Evolutionary conservation across 345 rosid genomes (phyloP), one percentile per base, ranked within the genome.

Genomic region (Dovyalis caffra): DNA sequence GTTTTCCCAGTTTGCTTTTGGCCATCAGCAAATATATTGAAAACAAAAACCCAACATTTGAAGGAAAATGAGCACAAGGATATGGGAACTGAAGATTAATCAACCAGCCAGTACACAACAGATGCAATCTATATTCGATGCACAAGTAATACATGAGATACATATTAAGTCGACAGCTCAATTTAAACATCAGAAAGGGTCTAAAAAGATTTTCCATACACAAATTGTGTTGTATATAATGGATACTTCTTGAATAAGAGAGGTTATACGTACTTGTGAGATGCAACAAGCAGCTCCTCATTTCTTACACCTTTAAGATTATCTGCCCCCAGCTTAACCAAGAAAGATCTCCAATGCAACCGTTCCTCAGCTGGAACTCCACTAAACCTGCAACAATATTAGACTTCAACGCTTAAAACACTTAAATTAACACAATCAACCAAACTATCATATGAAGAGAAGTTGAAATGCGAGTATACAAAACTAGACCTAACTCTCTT

Each of bases 331-430:
- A 93, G 81, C 84, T 93, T 95, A 9, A 95, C 96, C 79, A 95
- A 81, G 90, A 93, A 95, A 43, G 98, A 84, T 77, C 98, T 79
- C 97, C 99, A 93, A 71, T 92, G 96, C 15, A 93, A 82, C 45
- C 94, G 87, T 77, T 95, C 98, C 85, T 95, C 97, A n/a, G 97
- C 90, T 7, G 96, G 93, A 76, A 95, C 97, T 81, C 99, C 98
- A 86, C 86, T 93, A 84, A 95, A 95, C 62, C 99, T 95, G 83
- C 62, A 75, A 73, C 1, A 75, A 72, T 51, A 28, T 51, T 9
- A 71, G 23, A 47, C 8, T 47, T 47, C 53, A 47, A 18, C 53
- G 16, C 62, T 56, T n/a, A 63, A 28, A 45, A 5, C 12, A 37
- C 49, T 58, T 35, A 20, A 15, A 40, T 16, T 12, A 32, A 38